Evolutionary conservation across 169 alveolate genomes (phyloP), one percentile per base, ranked within the genome.

Genomic region (Eimeria brunetti): DNA sequence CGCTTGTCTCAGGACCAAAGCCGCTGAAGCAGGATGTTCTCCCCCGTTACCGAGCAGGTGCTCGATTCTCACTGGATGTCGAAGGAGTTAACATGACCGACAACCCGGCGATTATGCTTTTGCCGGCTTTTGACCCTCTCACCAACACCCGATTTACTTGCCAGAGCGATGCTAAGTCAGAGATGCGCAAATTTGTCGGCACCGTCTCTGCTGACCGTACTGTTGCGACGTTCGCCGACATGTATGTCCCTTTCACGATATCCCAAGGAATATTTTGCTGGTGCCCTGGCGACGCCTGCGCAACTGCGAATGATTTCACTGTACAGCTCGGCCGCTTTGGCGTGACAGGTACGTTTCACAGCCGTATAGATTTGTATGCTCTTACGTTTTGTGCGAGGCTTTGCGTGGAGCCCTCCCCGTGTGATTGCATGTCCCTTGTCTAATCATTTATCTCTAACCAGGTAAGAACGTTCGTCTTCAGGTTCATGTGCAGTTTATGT

Each of bases 241-340:
- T 86, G 33, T 62, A 86, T 86, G 81, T 27, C n/a, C 92, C 92
- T 41, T 86, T 86, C 64, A 60, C 92, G 8, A 62, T 86, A 20
- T 41, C 78, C 12, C 75, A 58, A 49, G 92, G 92, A 62, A 46
- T 86, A 2, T 86, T 86, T 27, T 86, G 92, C 60, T 86, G 92
- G 92, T 86, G 92, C 62, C 83, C 92, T 62, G 92, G 49, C n/a
- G 92, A 62, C 36, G 81, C 36, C 30, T 86, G 92, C 64, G 36
- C 14, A 86, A 53, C 56, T 33, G 83, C 83, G 51, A 41, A 49
- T 58, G 80, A 86, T 7, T 86, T 86, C 81, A 58, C 41, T 62
- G 62, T 86, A 44, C 92, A 86, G 18, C 92, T 86, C 44, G 58
- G 83, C 71, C 92, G 81, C n/a, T 86, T 49, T 41, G 64, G 81